phyloP scores from a whole-genome alignment of 140 eudicot species.

The Stevia rebaudiana region DNA sequence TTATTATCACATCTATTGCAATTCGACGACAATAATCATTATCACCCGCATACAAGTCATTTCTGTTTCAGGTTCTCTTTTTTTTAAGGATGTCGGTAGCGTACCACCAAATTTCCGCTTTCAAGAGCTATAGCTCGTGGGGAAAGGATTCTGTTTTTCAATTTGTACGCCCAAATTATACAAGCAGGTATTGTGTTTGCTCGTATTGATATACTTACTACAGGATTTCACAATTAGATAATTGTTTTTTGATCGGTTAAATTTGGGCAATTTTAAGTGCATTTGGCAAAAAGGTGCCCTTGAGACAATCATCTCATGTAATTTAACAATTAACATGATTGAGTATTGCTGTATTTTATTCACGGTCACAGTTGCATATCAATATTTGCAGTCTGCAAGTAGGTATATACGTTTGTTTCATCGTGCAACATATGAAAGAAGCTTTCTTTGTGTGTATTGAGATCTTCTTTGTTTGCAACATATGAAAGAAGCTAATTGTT shows the following conservation, averaged over 20 bases:
- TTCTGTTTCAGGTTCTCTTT: neutral
- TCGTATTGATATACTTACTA: neutral
- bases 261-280: neutral
- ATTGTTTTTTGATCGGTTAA: neutral
- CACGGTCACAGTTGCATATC: neutral
- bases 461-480: no score
- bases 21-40: constrained; percentile 17
- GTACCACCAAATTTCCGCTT: constrained; percentile 39
- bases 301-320: neutral
- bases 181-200: constrained; percentile 11
- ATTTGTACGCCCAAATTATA: constrained; percentile 18
- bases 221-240: neutral
- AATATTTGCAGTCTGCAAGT: neutral
- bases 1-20: constrained; percentile 14
- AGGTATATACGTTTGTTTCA: neutral
- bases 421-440: neutral
- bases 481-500: no score
- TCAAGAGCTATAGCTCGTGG: constrained; percentile 29
- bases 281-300: neutral
- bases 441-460: neutral
- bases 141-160: constrained; percentile 27
- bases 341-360: neutral
- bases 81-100: constrained; percentile 23
- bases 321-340: neutral
- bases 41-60: neutral